Conservation (phyloP, 2,329 filamentous ascomycete species). For the Mariannaea sp. region DNA sequence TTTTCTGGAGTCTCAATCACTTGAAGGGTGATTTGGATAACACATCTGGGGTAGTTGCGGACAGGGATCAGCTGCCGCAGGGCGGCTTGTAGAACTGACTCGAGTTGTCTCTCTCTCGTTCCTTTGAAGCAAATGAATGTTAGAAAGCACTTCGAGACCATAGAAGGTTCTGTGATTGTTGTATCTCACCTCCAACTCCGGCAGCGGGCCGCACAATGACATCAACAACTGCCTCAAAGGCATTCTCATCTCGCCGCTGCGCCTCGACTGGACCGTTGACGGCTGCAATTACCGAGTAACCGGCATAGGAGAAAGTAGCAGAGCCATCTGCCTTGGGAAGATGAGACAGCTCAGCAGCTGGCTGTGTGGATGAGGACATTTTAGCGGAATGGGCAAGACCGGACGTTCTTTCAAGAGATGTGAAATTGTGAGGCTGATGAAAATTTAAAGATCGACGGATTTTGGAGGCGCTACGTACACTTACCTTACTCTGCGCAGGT, state of each 20-base stretch:
- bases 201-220: slow-evolving; percentile 86
- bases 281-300: slow-evolving; percentile 81
- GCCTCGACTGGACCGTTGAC: slow-evolving; percentile 95
- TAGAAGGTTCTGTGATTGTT: not conserved
- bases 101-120: slow-evolving; percentile 80
- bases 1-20: slow-evolving; percentile 71
- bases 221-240: slow-evolving; percentile 89
- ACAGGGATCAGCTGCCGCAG: slow-evolving; percentile 76
- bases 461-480: not conserved
- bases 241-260: slow-evolving; percentile 83
- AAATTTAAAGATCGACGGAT: slow-evolving; percentile 9
- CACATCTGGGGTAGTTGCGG: slow-evolving; percentile 73
- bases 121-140: slow-evolving; percentile 48
- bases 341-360: slow-evolving; percentile 59
- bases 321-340: slow-evolving; percentile 79
- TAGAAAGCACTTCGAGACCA: slow-evolving; percentile 12
- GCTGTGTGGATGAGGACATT: slow-evolving; percentile 55
- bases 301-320: slow-evolving; percentile 73
- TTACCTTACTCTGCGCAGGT: not conserved
- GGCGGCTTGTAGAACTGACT: slow-evolving; percentile 73
- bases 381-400: slow-evolving; percentile 17
- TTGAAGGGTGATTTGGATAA: slow-evolving; percentile 84
- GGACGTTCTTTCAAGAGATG: slow-evolving; percentile 1
- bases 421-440: slow-evolving; percentile 9
- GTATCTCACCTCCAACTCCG: slow-evolving; percentile 73